Conservation (phyloP, 176 grass and related monocot genomes). For the Lolium rigidum region DNA sequence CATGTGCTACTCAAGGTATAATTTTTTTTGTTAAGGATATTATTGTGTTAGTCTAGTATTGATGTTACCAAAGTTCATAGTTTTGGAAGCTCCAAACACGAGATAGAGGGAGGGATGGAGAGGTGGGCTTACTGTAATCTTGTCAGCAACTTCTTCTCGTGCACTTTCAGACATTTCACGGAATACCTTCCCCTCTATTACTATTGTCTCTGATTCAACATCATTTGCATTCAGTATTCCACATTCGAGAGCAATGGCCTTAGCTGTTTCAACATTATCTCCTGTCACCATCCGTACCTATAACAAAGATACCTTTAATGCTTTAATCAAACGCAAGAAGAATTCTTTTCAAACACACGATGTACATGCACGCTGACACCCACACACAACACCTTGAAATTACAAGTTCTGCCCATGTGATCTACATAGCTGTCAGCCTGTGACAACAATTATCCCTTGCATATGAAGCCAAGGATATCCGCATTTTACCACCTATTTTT, state of each 20-base stretch:
- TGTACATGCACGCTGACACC: too few species aligned
- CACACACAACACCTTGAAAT: too few species aligned
- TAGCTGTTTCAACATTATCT: constrained; percentile 28
- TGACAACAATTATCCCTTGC: too few species aligned
- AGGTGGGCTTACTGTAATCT: constrained; percentile 10
- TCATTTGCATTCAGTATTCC: constrained; percentile 52
- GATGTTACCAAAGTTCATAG: background rate
- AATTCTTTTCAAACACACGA: too few species aligned
- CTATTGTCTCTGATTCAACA: constrained; percentile 32
- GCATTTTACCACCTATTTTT: too few species aligned
- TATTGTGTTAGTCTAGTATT: background rate
- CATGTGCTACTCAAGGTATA: too few species aligned
- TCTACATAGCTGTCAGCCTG: too few species aligned
- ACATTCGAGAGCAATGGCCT: constrained; percentile 68
- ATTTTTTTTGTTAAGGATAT: background rate
- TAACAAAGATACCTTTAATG: background rate
- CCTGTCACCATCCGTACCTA: constrained; percentile 25
- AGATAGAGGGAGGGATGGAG: background rate
- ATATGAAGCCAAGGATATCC: too few species aligned
- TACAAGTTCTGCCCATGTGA: too few species aligned
- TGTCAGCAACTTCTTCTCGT: constrained; percentile 16
- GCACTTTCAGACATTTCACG: constrained; percentile 53
- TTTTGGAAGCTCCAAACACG: constrained; percentile 4
- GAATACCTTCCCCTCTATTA: constrained; percentile 69
- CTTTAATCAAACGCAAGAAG: too few species aligned